Conservation (phyloP, 371 early-diverging fungal species). For the Lichtheimia ramosa region DNA sequence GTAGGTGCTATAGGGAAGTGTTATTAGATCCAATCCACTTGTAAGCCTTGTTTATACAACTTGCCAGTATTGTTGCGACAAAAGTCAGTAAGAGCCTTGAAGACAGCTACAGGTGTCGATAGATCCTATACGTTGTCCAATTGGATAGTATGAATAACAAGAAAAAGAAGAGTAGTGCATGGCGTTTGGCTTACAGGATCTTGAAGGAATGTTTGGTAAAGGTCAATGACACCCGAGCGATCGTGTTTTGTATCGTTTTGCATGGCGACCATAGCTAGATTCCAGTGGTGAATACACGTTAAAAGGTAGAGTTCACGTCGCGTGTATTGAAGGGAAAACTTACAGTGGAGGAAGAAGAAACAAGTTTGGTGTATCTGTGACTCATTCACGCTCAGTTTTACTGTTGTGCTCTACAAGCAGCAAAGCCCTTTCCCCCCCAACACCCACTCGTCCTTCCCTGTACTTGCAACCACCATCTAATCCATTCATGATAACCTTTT, state of each 20-base stretch:
- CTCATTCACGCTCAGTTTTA: too few relatives aligned
- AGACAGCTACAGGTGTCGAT: slow-evolving; percentile 88
- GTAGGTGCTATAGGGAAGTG: slow-evolving; percentile 61
- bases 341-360: too few relatives aligned
- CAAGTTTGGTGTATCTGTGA: too few relatives aligned
- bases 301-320: too few relatives aligned
- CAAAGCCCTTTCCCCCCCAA: too few relatives aligned
- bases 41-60: background rate
- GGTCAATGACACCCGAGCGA: slow-evolving; percentile 15
- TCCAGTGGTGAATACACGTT: too few relatives aligned
- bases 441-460: too few relatives aligned
- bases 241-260: background rate
- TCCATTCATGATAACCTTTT: too few relatives aligned
- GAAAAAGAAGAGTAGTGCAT: background rate
- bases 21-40: background rate
- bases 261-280: background rate
- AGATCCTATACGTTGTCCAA: slow-evolving; percentile 50
- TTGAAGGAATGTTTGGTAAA: slow-evolving; percentile 22
- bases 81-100: slow-evolving; percentile 78
- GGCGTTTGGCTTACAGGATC: slow-evolving; percentile 20
- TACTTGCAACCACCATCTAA: too few relatives aligned
- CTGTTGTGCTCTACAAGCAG: too few relatives aligned
- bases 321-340: too few relatives aligned
- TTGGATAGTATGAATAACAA: background rate
- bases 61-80: slow-evolving; percentile 72